Evolutionary conservation across 2,329 filamentous ascomycete species (phyloP).

Genomic region (Fusarium dlaminii): DNA sequence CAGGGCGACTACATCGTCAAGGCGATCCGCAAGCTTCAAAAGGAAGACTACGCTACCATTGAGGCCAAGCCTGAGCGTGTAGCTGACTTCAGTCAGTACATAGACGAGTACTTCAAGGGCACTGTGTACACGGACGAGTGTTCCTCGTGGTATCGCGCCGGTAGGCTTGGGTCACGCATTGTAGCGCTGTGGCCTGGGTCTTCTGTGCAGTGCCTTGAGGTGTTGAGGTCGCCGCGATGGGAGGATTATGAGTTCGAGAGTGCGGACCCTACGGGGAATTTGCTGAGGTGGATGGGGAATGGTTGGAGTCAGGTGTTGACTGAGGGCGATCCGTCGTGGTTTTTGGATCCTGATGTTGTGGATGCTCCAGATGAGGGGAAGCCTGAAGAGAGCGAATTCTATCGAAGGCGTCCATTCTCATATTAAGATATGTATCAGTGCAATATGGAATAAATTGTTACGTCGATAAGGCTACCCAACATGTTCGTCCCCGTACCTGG

Average conservation of each 20-base stretch:
- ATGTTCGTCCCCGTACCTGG: neutral
- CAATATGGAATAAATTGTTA: neutral
- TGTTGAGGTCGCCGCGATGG: neutral
- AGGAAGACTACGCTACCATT: neutral
- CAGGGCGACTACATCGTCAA: neutral
- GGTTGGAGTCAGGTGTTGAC: neutral
- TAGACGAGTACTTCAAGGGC: neutral
- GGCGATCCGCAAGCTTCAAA: neutral
- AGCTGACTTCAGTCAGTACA: neutral
- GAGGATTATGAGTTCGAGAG: neutral
- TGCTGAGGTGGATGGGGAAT: neutral
- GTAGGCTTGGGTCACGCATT: neutral
- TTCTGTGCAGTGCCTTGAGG: neutral
- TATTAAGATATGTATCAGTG: neutral
- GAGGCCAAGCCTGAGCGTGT: neutral
- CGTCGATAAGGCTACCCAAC: neutral
- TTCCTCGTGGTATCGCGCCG: neutral
- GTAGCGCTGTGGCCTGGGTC: neutral
- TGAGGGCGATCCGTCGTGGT: neutral
- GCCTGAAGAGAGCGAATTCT: neutral
- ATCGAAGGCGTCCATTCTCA: neutral
- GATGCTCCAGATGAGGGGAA: neutral
- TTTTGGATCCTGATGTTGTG: neutral
- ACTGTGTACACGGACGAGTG: neutral
- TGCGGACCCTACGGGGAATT: neutral